Percentiles rank a stretch among this genome's conserved stretches.
Conservation (phyloP, 2,329 filamentous ascomycete genomes). For the Botrytis aclada region DNA sequence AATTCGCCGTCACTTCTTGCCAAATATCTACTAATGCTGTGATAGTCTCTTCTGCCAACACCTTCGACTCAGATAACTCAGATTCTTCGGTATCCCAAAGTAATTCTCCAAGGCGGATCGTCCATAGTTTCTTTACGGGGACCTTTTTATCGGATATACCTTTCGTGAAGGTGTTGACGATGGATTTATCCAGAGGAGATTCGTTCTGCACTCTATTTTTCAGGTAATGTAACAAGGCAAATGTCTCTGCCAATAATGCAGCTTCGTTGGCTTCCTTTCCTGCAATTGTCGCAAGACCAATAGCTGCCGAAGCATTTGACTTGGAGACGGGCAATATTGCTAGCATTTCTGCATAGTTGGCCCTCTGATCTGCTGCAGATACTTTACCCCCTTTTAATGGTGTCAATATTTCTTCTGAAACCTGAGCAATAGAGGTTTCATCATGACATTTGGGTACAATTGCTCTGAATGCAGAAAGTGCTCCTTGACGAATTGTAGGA, state of each 20-base stretch:
- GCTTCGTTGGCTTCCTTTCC: slow-evolving; percentile 86
- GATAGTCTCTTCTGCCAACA: slow-evolving; percentile 53
- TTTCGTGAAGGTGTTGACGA: slow-evolving; percentile 71
- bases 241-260: slow-evolving; percentile 73
- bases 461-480: slow-evolving; percentile 68
- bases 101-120: slow-evolving; percentile 68
- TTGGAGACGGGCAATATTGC: slow-evolving; percentile 58
- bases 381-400: slow-evolving; percentile 84
- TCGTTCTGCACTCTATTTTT: slow-evolving; percentile 59
- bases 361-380: slow-evolving; percentile 78
- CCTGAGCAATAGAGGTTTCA: slow-evolving; percentile 57
- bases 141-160: slow-evolving; percentile 83
- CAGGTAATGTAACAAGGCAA: slow-evolving; percentile 65
- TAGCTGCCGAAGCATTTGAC: slow-evolving; percentile 60
- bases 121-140: slow-evolving; percentile 74
- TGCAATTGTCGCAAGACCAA: slow-evolving; percentile 64
- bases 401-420: slow-evolving; percentile 72
- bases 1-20: slow-evolving; percentile 75
- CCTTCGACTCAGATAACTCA: slow-evolving; percentile 47
- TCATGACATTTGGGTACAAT: slow-evolving; percentile 63
- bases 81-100: slow-evolving; percentile 56
- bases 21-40: slow-evolving; percentile 65
- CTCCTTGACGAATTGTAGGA: slow-evolving; percentile 69
- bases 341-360: slow-evolving; percentile 79
- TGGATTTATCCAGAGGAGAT: slow-evolving; percentile 60